phyloP scores from a whole-genome alignment of 306 rosid genomes.

The Lathyrus tuberosus region DNA sequence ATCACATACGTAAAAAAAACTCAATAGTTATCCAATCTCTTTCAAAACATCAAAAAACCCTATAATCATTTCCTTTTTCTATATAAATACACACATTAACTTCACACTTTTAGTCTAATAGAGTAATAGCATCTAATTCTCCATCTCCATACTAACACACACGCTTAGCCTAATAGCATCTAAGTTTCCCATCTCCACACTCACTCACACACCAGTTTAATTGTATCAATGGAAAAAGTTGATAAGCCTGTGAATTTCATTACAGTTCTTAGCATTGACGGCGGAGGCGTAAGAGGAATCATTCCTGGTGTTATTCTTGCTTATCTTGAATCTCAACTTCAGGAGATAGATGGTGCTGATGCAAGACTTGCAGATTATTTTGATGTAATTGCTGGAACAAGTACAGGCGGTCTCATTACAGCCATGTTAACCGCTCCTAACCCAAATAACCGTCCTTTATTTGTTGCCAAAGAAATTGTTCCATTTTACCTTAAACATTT shows the following conservation, averaged over 20 bases:
- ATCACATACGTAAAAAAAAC: no score
- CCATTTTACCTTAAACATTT: conserved; percentile 35
- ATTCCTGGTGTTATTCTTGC: conserved; percentile 49
- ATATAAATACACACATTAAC: no score
- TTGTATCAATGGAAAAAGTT: conserved; percentile 23
- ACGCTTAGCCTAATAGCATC: no score
- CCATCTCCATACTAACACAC: no score
- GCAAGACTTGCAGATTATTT: conserved; percentile 48
- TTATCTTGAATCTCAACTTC: conserved; percentile 46
- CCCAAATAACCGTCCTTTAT: conserved; percentile 40
- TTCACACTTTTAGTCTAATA: no score
- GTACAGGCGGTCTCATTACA: conserved; percentile 45
- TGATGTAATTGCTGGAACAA: conserved; percentile 50
- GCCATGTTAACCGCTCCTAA: conserved; percentile 44
- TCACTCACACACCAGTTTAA: neutral
- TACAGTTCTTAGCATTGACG: conserved; percentile 49
- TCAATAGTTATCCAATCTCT: no score
- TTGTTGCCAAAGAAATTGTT: conserved; percentile 38
- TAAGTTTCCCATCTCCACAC: no score
- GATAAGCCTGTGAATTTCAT: conserved; percentile 9
- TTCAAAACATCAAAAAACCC: no score
- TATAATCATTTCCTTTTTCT: no score
- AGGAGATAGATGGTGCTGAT: conserved; percentile 37
- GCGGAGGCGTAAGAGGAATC: conserved; percentile 51
- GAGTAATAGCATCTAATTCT: no score